Base-by-base conservation (phyloP, 1,284 basidiomycete genomes). In the Ustilago xerochloae region DNA sequence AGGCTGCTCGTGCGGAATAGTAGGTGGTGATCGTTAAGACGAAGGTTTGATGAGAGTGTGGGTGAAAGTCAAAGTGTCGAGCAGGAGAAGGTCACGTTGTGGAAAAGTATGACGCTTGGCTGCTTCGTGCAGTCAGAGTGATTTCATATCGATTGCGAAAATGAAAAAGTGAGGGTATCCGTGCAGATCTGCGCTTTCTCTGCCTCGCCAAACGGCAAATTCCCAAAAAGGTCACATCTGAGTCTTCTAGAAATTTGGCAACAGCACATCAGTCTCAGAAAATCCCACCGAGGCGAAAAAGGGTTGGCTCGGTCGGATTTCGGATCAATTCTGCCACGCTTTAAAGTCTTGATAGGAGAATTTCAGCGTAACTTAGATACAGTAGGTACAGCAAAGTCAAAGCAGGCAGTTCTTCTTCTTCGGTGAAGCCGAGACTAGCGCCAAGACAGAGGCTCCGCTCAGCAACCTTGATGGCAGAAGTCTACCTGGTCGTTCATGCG, bases 141-240 rank as follows among this genome's bases (percentile, higher is more conserved):
- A 59, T 54, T 65, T 55, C 63, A 55, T 59, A 65, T 65, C 63
- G 63, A 65, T 65, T 28, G 63, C 56, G 36, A 47, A 47, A 47
- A 38, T 18, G 24, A 58, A 55, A 62, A 36, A 29, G 38, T 32
- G 10, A 33, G 30, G 18, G 36, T 32, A 62, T 43, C 60, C 60
- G 60, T 54, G 60, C 60, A 54, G 60, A 41, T 24, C 26, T 46
- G 45, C 13, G 26, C 45, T 46, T 16, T 41, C 20, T 20, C n/a
- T 22, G 18, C 7, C 10, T 29, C 7, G n/a, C 20, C n/a, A 53
- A 32, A 29, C 16, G 16, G 39, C 26, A 26, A 46, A 30, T 4
- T 20, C 20, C 38, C 38, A 41, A 41, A 41, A 41, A 41, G 38
- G 38, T 20, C 38, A 1, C 38, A 8, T 20, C 38, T 46, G 28